Evolutionary conservation across 345 rosid species (phyloP).

Genomic region (Acer negundo): DNA sequence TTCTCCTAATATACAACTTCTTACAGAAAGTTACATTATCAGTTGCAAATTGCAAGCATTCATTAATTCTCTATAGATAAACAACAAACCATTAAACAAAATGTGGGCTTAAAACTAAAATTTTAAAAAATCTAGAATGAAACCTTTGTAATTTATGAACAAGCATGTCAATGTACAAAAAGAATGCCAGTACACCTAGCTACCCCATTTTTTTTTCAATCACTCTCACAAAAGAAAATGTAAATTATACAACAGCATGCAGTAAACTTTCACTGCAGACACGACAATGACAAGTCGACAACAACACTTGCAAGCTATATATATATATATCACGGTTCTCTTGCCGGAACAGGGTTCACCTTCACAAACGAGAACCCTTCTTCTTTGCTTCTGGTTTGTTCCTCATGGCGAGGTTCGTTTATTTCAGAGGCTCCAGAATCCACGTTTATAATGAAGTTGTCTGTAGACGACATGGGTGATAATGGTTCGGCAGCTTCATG

Average conservation of each 20-base stretch:
- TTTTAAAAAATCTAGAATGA: neutral
- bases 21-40: neutral
- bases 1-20: neutral
- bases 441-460: constrained; percentile 39
- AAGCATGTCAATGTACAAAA: neutral
- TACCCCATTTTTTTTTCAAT: neutral
- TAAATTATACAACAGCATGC: constrained; percentile 11
- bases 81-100: neutral
- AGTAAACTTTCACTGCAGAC: neutral
- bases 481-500: constrained; percentile 59
- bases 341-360: constrained; percentile 47
- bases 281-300: too few species aligned
- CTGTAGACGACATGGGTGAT: constrained; percentile 42
- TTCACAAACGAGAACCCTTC: constrained; percentile 72
- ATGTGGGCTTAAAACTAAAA: neutral
- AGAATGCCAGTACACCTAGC: neutral
- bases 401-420: constrained; percentile 30
- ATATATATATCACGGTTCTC: constrained; percentile 25
- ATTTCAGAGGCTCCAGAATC: constrained; percentile 40
- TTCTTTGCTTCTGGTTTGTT: constrained; percentile 31
- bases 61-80: neutral
- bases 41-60: neutral
- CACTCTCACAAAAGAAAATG: neutral
- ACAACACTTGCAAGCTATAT: neutral
- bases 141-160: neutral